Evolutionary conservation across 2,329 filamentous ascomycete genomes (phyloP), one percentile per base, ranked within the genome.

Genomic region (Erysiphe neolycopersici): DNA sequence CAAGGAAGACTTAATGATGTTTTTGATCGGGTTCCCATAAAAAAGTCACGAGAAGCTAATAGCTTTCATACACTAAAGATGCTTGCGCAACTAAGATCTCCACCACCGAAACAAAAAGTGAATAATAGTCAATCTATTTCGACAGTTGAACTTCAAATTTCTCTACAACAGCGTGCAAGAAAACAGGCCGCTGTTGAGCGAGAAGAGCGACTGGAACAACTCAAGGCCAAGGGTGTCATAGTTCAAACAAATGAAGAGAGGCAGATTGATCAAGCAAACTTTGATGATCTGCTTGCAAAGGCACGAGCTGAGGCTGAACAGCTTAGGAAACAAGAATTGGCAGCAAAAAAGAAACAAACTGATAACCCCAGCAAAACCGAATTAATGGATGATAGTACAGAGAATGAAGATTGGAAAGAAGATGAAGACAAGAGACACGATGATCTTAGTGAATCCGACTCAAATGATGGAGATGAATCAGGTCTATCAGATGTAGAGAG

Each of bases 201-300:
- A 43, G 72, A 81, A 47, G 76, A 81, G 50, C 77, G 77, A 44
- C 68, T 95, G 17, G 73, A 82, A 45, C 68, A 76, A 51, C 67
- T 98, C 36, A 74, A 71, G 53, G 76, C 78, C 11, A 83, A 79
- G 59, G 89, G 89, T 8, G 68, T 94, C 22, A 64, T 78, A 19
- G 66, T 95, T 16, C 78, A 85, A 57, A 93, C 81, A 0, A 73
- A 76, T 2, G 87, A 94, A 59, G 85, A 98, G 58, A 73, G 81
- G 17, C 79, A 85, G 54, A 71, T 73, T 31, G 79, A 92, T 56
- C 73, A 83, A 58, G 74, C 79, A 45, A 74, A 85, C 46, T 73
- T 93, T 12, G 89, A 95, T 52, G 79, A 94, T 53, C 69, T 95
- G 47, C 71, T 95, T 22, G 78, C 87, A 41, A 84, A 77, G 53